Base-by-base conservation (phyloP, 2,329 filamentous ascomycete genomes). In the Coleophoma cylindrospora region DNA sequence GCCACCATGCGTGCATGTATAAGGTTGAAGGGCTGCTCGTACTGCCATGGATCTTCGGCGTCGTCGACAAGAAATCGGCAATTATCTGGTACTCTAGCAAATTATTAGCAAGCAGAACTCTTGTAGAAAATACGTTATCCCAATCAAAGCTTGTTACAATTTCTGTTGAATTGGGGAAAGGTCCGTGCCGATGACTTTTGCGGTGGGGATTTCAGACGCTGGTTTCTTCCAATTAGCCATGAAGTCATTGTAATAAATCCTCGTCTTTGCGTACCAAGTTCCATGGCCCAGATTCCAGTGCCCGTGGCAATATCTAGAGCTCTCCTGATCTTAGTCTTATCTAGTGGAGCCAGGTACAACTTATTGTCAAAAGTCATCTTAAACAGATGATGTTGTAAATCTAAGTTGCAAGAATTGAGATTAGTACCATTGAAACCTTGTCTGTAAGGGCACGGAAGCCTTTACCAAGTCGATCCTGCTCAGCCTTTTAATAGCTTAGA, bases 21-120 rank as follows among this genome's bases (percentile, higher is more conserved):
- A 51, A 70, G 72, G 57, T 77, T 74, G 57, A 77, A 77, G 52
- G 74, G 64, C 1, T 66, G 60, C 52, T 71, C 73, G 2, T 21
- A 46, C n/a, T 72, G 63, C 76, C 76, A 80, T 5, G 70, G 63
- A 48, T 72, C 66, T 56, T 76, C 72, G 12, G 73, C 66, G 56
- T 79, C 75, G 53, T 78, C 74, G 14, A 79, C 66, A 40, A 75
- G 60, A 59, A 77, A 79, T 19, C 66, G 66, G 27, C 76, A 65
- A 53, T 78, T 78, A 17, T 72, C 70, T 19, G 75, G 75, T 4
- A 76, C 68, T 19, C 44, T 46, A 46, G n/a, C n/a, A 15, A 14
- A 15, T n/a, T 2, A 19, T 40, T 40, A 19, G 6, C 8, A 40
- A 19, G 14, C 3, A 14, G 6, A 40, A n/a, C 8, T 10, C 9